Evolutionary conservation across 495 filamentous ascomycete genomes (phyloP).

Genomic region (Penicilliopsis zonata): DNA sequence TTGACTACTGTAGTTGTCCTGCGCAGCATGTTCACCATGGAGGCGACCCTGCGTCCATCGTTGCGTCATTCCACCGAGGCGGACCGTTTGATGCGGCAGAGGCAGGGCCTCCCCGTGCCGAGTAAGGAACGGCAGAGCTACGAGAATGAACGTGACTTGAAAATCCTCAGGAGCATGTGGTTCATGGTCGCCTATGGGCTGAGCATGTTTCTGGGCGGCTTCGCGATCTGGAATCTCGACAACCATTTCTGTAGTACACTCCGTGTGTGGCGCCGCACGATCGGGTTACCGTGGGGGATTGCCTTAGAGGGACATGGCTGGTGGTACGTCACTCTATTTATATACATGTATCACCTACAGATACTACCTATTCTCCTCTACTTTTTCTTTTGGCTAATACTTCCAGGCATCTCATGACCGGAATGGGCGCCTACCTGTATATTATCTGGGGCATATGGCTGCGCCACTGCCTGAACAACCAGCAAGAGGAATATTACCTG

Average conservation of each 20-base stretch:
- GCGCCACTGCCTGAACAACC: slow-evolving; percentile 63
- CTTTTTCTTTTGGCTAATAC: not conserved
- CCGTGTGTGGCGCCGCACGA: slow-evolving; percentile 51
- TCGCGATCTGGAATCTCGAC: slow-evolving; percentile 80
- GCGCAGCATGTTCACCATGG: slow-evolving; percentile 86
- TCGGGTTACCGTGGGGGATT: slow-evolving; percentile 84
- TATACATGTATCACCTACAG: slow-evolving; percentile 1
- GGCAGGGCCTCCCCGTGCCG: slow-evolving; percentile 26
- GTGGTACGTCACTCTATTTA: slow-evolving; percentile 66
- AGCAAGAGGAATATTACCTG: slow-evolving; percentile 64
- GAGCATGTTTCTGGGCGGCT: slow-evolving; percentile 68
- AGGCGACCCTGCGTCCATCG: slow-evolving; percentile 54
- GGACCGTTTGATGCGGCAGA: slow-evolving; percentile 25
- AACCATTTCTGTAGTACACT: slow-evolving; percentile 69
- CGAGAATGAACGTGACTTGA: slow-evolving; percentile 41
- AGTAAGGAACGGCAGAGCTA: slow-evolving; percentile 30
- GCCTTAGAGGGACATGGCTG: slow-evolving; percentile 90
- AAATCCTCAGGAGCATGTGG: slow-evolving; percentile 65
- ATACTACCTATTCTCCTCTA: slow-evolving; percentile 1
- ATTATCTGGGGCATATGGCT: slow-evolving; percentile 84
- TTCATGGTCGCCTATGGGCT: slow-evolving; percentile 60
- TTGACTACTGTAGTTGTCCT: slow-evolving; percentile 70
- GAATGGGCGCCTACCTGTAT: slow-evolving; percentile 65
- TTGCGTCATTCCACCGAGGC: slow-evolving; percentile 33
- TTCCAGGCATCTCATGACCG: slow-evolving; percentile 53